Evolutionary conservation across 331 rosid species (phyloP).

Genomic region (Saraca asoca): DNA sequence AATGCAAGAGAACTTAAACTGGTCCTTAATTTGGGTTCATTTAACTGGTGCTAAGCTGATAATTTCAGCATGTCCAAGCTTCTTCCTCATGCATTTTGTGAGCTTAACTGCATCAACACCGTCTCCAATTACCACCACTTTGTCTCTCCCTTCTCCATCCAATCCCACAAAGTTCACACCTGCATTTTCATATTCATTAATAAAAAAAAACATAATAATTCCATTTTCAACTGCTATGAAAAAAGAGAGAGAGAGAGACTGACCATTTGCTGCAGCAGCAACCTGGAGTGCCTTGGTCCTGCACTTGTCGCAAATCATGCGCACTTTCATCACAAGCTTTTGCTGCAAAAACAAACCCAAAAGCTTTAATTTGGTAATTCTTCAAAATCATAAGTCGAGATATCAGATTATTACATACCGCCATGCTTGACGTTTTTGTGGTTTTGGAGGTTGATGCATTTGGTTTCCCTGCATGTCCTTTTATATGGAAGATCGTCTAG

Average conservation of each 20-base stretch:
- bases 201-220: background rate
- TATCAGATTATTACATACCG: constrained; percentile 15
- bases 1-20: too few relatives aligned
- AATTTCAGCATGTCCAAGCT: constrained; percentile 38
- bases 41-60: background rate
- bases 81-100: constrained; percentile 42
- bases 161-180: constrained; percentile 43
- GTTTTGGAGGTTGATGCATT: too few relatives aligned
- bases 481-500: background rate
- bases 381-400: background rate
- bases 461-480: too few relatives aligned
- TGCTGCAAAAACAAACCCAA: constrained; percentile 27
- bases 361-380: background rate
- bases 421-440: constrained; percentile 29
- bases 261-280: constrained; percentile 43
- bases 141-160: constrained; percentile 39
- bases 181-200: background rate
- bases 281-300: constrained; percentile 39
- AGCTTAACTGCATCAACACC: constrained; percentile 35
- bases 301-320: constrained; percentile 48
- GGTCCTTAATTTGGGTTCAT: too few relatives aligned
- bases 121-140: constrained; percentile 47
- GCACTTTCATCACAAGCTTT: constrained; percentile 51
- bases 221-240: background rate
- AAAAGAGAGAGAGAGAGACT: background rate